Conservation (phyloP, 2,329 filamentous ascomycete species). For the Coniella vitis region DNA sequence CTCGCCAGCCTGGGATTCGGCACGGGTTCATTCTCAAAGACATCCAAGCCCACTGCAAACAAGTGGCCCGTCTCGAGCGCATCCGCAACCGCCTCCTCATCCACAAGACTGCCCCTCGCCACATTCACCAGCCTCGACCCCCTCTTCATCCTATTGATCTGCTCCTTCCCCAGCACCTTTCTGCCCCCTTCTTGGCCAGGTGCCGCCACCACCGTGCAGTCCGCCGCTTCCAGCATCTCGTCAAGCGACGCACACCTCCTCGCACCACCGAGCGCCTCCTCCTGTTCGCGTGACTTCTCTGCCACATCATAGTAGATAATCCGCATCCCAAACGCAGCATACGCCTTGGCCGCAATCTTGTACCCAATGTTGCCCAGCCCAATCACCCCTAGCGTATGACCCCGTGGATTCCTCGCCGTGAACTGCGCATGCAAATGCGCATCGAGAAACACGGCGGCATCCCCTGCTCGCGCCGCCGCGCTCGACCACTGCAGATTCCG, state of each 20-base stretch:
- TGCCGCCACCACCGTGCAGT: conserved; percentile 46
- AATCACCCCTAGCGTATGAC: conserved; percentile 49
- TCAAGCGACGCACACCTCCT: conserved; percentile 37
- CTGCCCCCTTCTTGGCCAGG: conserved; percentile 38
- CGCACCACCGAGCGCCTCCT: conserved; percentile 32
- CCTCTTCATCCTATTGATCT: conserved; percentile 41
- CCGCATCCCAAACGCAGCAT: conserved; percentile 47
- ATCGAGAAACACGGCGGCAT: conserved; percentile 37
- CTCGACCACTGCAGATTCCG: conserved; percentile 50
- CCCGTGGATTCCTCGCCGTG: conserved; percentile 49
- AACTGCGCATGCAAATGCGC: conserved; percentile 48
- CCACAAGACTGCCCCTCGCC: conserved; percentile 45
- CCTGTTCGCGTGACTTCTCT: conserved; percentile 31
- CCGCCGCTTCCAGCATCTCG: conserved; percentile 37
- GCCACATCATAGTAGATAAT: conserved; percentile 47
- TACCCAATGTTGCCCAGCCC: conserved; percentile 52
- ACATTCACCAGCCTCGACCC: conserved; percentile 49
- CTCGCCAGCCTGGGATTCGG: conserved; percentile 31
- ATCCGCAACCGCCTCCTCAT: conserved; percentile 40
- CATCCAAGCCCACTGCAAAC: conserved; percentile 41
- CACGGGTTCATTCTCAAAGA: conserved; percentile 44
- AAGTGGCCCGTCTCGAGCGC: conserved; percentile 40
- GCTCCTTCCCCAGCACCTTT: conserved; percentile 32
- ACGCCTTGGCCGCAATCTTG: conserved; percentile 48
- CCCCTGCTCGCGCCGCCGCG: conserved; percentile 40